phyloP scores from a whole-genome alignment of 495 filamentous ascomycete species.

The Neurospora sp. region DNA sequence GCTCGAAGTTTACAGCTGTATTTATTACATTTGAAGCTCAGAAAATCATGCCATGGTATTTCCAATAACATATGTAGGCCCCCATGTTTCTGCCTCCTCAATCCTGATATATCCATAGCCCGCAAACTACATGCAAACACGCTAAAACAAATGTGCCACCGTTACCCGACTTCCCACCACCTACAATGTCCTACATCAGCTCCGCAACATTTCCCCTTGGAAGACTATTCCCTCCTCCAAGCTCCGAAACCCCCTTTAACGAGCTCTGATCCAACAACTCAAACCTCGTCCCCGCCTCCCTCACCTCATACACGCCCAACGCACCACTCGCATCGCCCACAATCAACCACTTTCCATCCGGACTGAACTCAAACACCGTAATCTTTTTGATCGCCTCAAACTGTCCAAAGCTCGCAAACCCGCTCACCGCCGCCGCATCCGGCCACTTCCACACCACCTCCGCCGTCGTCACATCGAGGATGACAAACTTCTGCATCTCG shows the following conservation, averaged over 20 bases:
- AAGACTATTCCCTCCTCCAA: background rate
- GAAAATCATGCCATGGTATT: background rate
- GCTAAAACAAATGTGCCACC: background rate
- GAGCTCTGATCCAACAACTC: slow-evolving; percentile 7
- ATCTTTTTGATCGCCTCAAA: slow-evolving; percentile 13
- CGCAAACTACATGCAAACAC: background rate
- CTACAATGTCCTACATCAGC: background rate
- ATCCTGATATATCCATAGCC: background rate
- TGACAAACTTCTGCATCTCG: slow-evolving; percentile 5
- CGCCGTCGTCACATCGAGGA: slow-evolving; percentile 10
- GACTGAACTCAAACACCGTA: slow-evolving; percentile 21
- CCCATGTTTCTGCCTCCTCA: background rate
- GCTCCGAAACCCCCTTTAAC: background rate
- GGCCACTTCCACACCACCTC: slow-evolving; percentile 22
- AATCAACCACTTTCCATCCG: slow-evolving; percentile 14
- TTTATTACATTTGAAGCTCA: background rate
- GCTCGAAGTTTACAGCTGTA: background rate
- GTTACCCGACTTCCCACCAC: background rate
- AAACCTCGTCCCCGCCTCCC: slow-evolving; percentile 6
- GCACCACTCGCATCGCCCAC: slow-evolving; percentile 15
- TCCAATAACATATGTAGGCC: background rate
- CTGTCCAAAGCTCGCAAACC: slow-evolving; percentile 14
- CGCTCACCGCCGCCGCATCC: background rate
- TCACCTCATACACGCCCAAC: slow-evolving; percentile 17
- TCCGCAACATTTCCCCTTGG: background rate